Percentiles rank a stretch among this genome's conserved stretches.
Evolutionary conservation across 208 protist genomes (phyloP).

Genomic region (Acanthamoeba sp.): DNA sequence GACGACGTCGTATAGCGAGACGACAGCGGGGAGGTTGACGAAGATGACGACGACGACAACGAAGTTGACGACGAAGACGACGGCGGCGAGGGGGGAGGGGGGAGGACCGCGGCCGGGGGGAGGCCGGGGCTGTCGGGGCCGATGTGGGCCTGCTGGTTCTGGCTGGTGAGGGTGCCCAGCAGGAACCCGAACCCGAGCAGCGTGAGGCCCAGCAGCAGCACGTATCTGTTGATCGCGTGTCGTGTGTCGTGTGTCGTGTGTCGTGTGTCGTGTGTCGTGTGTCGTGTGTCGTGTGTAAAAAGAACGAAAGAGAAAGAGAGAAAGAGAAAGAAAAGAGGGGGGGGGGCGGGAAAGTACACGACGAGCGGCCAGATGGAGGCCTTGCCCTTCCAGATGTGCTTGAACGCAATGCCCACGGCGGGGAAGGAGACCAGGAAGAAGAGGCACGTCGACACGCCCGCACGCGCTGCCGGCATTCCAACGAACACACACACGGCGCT

Average conservation of each 20-base stretch:
- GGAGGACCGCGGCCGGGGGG: background rate
- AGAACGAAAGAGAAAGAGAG: background rate
- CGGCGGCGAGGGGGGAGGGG: background rate
- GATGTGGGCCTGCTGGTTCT: constrained; percentile 25
- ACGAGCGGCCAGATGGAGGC: constrained; percentile 58
- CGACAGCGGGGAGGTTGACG: background rate
- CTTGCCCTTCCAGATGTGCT: constrained; percentile 68
- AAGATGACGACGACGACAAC: background rate
- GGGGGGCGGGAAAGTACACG: background rate
- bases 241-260: too few relatives aligned
- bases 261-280: too few relatives aligned
- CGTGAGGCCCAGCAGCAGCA: constrained; percentile 41
- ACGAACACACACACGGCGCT: background rate
- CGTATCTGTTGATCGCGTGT: too few relatives aligned
- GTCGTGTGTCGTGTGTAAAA: background rate
- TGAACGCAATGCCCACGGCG: constrained; percentile 55
- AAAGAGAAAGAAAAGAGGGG: background rate
- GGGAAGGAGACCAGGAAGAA: constrained; percentile 40
- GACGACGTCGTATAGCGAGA: background rate
- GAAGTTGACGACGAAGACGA: background rate
- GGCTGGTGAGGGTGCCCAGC: constrained; percentile 20
- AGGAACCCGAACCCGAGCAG: constrained; percentile 58
- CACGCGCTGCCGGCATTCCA: background rate
- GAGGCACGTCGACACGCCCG: constrained; percentile 17
- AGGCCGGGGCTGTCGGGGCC: background rate